These are phyloP conservation scores for Toxoplasma gondii DNA, from an alignment of 169 alveolate genomes.

Conservation along the genomic window DNA sequence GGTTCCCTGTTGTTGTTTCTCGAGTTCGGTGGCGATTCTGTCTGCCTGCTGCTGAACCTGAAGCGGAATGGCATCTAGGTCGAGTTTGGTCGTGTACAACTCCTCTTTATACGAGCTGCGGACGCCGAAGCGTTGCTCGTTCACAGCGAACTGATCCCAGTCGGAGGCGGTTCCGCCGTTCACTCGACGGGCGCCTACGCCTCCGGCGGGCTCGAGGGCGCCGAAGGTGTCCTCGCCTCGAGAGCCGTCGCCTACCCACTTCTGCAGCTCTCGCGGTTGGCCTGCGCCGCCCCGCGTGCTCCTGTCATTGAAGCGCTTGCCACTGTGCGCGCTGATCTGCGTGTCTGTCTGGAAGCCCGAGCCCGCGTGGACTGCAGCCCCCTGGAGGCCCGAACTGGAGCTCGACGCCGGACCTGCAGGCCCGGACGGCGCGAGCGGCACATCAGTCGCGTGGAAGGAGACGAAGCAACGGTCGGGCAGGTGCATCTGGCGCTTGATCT, in stretches of 20 bases:
- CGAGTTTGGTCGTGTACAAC: conserved; percentile 61
- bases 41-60: conserved; percentile 46
- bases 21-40: conserved; percentile 53
- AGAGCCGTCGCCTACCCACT: background rate
- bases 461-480: background rate
- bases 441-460: background rate
- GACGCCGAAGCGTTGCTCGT: conserved; percentile 49
- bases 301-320: background rate
- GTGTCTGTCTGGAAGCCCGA: conserved; percentile 42
- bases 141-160: conserved; percentile 64
- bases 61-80: conserved; percentile 31
- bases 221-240: background rate
- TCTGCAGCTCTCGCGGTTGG: background rate
- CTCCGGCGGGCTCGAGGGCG: background rate
- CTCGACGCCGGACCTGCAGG: conserved; percentile 28
- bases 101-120: conserved; percentile 56
- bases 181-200: conserved; percentile 13
- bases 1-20: conserved; percentile 36
- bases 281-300: background rate
- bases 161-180: background rate
- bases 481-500: conserved; percentile 38
- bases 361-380: background rate
- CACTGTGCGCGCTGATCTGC: conserved; percentile 20
- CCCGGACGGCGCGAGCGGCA: background rate
- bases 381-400: background rate